A percentile compares a stretch with the other conserved stretches of the same genome.
These are phyloP conservation scores for Lentinula detonsa DNA, from an alignment of 768 basidiomycete genomes.

Conservation along the genomic window DNA sequence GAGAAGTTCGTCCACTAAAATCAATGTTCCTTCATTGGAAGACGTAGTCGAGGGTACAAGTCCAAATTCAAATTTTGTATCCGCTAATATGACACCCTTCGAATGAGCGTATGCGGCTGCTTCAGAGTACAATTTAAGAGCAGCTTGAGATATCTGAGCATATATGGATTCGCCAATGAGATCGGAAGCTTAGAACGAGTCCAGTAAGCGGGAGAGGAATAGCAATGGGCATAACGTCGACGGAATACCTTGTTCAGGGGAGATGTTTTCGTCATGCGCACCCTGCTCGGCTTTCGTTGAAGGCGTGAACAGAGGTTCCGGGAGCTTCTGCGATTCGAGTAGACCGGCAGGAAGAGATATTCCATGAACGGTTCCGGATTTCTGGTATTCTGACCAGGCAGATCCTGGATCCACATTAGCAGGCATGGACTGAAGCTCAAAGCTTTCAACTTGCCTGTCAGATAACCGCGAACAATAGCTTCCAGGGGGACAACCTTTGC, in stretches of 20 bases:
- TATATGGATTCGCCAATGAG: constrained; percentile 66
- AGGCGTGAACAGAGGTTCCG: constrained; percentile 86
- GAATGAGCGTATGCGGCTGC: constrained; percentile 71
- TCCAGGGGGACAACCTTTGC: constrained; percentile 89
- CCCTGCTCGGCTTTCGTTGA: constrained; percentile 97
- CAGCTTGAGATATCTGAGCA: constrained; percentile 47
- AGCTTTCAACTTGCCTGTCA: constrained; percentile 62
- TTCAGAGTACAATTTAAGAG: constrained; percentile 62
- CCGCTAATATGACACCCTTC: constrained; percentile 88
- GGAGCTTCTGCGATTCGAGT: constrained; percentile 80
- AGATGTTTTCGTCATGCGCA: constrained; percentile 93
- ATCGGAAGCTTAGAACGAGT: constrained; percentile 40
- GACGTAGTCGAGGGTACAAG: constrained; percentile 42
- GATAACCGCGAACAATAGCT: constrained; percentile 93
- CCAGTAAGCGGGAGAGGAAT: background rate
- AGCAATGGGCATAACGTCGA: background rate
- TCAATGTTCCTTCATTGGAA: constrained; percentile 39
- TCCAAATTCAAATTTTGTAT: constrained; percentile 99
- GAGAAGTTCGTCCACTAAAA: constrained; percentile 93
- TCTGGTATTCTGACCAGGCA: constrained; percentile 93
- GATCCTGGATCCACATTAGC: constrained; percentile 54
- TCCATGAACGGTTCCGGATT: constrained; percentile 81
- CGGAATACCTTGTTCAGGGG: constrained; percentile 63
- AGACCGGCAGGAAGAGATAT: constrained; percentile 70
- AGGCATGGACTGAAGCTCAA: background rate